phyloP scores from a whole-genome alignment of 164 flowering plant genomes.

The Aristolochia contorta region DNA sequence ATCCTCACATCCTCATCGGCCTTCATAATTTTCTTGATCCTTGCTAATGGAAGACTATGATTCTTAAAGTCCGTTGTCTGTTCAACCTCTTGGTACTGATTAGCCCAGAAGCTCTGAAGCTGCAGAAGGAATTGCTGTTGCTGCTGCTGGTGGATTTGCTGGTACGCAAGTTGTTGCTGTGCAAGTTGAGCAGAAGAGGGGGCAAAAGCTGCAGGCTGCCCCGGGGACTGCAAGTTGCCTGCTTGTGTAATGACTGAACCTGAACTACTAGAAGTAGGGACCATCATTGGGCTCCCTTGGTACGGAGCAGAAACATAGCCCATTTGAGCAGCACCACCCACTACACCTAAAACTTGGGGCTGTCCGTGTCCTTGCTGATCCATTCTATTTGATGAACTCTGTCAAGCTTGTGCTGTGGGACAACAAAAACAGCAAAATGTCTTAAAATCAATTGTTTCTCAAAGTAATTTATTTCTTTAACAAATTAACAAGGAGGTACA shows the following conservation, averaged over 20 bases:
- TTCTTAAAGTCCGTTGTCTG: slow-evolving; percentile 63
- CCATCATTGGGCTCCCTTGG: slow-evolving; percentile 43
- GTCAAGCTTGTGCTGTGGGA: too few species aligned
- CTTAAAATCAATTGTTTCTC: too few species aligned
- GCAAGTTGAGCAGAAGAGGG: slow-evolving; percentile 35
- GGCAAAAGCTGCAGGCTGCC: slow-evolving; percentile 1
- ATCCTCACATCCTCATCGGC: slow-evolving; percentile 83
- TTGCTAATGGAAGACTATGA: slow-evolving; percentile 70
- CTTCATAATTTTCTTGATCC: slow-evolving; percentile 85
- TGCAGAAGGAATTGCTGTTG: slow-evolving; percentile 64
- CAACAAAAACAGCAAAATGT: too few species aligned
- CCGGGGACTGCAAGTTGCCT: neutral
- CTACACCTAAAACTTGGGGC: slow-evolving; percentile 28
- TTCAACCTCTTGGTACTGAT: slow-evolving; percentile 60
- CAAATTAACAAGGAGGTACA: too few species aligned
- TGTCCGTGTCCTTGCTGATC: slow-evolving; percentile 54
- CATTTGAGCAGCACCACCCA: slow-evolving; percentile 31
- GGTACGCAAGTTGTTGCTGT: slow-evolving; percentile 61
- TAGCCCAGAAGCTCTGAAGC: slow-evolving; percentile 57
- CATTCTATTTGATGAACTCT: slow-evolving; percentile 17
- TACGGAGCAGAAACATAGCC: slow-evolving; percentile 33
- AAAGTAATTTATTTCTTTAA: too few species aligned
- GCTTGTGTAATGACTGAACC: slow-evolving; percentile 1
- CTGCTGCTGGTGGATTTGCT: slow-evolving; percentile 64
- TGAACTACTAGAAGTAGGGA: slow-evolving; percentile 5